Base-by-base conservation (phyloP, 192 early-diverging fungal genomes). In the Linnemannia elongata region DNA sequence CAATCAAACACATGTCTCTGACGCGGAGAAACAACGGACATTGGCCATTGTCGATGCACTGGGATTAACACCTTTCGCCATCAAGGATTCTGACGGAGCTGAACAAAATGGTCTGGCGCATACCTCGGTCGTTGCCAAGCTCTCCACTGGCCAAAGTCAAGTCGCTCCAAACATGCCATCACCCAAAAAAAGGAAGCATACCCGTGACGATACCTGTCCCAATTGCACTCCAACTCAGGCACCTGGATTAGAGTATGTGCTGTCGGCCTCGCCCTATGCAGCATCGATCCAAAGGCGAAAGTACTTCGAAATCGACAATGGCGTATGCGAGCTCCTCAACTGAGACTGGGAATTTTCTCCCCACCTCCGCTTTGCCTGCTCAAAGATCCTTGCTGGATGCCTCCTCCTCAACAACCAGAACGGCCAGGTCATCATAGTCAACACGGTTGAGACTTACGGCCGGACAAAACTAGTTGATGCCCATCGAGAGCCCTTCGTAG, bases 321-420 rank as follows among this genome's bases (percentile, higher is more conserved):
- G 33, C 45, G 38, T 75, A 22, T 70, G 80, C 41, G 80, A 81
- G 74, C 73, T 87, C 1, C 42, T 85, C 0, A 87, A 87, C 49
- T 75, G 80, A 69, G 85, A 87, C 75, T 87, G 85, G 76, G 49
- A 74, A 72, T 77, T 77, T 81, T 71, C 72, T 33, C 76, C 75
- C 9, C 79, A 78, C 24, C 27, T 78, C 10, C 75, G 74, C 27
- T 81, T 81, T 71, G 71, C 69, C 10, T 87, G 72, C 27, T 74
- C 72, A 22, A 63, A 42, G 69, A 63, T 78, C 44, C 69, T 87
- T 49, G 76, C 79, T 54, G 63, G 79, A 17, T 87, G 60, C 63
- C 35, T 87, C 10, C 72, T 87, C 13, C 36, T 81, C 30, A 78
- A 87, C 63, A 49, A 70, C 66, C 54, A 73, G 22, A 84, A 79